phyloP scores from a whole-genome alignment of 768 basidiomycete species.

The Kwoniella dejecticola region DNA sequence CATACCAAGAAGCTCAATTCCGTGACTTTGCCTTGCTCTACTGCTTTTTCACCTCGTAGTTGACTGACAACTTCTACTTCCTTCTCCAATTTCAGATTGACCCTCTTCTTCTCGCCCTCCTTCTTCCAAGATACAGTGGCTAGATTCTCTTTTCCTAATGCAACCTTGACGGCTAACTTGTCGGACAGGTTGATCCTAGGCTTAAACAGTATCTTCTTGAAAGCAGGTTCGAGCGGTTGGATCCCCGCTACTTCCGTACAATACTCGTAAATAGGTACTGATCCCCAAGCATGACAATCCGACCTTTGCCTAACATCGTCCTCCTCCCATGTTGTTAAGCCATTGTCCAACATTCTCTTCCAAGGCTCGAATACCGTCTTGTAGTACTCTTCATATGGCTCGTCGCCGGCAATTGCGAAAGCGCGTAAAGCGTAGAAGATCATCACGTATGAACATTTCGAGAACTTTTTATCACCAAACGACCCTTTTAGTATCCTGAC shows the following conservation, averaged over 20 bases:
- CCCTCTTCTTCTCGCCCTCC: background rate
- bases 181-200: conserved; percentile 14
- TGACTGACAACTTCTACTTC: conserved; percentile 15
- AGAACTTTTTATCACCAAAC: conserved; percentile 7
- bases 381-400: conserved; percentile 28
- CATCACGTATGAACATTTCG: conserved; percentile 37
- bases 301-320: conserved; percentile 37
- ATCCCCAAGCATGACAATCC: conserved; percentile 44
- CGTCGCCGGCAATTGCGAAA: conserved; percentile 25
- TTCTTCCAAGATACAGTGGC: conserved; percentile 18
- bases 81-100: conserved; percentile 6
- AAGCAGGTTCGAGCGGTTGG: conserved; percentile 26
- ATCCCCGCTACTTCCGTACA: conserved; percentile 37
- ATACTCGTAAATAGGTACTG: conserved; percentile 34
- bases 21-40: conserved; percentile 8
- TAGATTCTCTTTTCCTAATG: conserved; percentile 13
- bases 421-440: conserved; percentile 42
- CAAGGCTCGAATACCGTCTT: conserved; percentile 18
- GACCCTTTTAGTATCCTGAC: conserved; percentile 7
- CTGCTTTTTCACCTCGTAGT: conserved; percentile 1
- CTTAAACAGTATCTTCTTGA: conserved; percentile 18
- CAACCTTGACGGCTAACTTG: conserved; percentile 14
- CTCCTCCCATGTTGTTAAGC: conserved; percentile 41
- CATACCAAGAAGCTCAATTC: background rate
- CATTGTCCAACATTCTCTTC: conserved; percentile 31